Evolutionary conservation across 192 early-diverging fungal species (phyloP), one percentile per base, ranked within the genome.

Genomic region (Phlyctochytrium bullatum): DNA sequence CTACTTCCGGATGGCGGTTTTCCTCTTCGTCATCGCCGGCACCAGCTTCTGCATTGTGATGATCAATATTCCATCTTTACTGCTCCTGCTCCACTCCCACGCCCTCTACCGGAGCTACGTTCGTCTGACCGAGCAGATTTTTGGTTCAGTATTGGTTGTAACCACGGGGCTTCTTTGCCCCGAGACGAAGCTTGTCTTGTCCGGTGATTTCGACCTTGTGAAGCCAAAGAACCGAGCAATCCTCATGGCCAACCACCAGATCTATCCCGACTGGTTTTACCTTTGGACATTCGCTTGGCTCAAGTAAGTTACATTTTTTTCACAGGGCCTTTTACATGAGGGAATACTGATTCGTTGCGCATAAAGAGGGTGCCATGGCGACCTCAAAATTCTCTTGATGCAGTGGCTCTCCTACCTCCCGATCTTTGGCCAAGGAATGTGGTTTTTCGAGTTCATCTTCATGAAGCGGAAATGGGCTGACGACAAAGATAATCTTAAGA

Each of bases 401-500:
- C 76, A 87, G 36, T 86, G 85, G 53, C 83, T 98, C 57, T 89
- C 86, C 61, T 78, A 86, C 64, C 64, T 98, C 23, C 96, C 96
- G 10, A 75, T 98, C 36, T 91, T 93, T 81, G 96, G 96, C 74
- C 85, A 85, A 61, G 82, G 82, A 32, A 97, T 97, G 93, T 83
- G 78, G 52, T 89, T 96, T 60, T 91, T 97, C 65, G 92, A 95
- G 69, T 98, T 95, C 73, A 95, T 98, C 30, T 90, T 97, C 72
- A 76, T 98, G 68, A 90, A 93, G 75, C 91, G 92, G 68, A 93
- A 90, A 62, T 89, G 87, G 85, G 84, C 80, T 17, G 79, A 90
- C 62, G 93, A 95, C 79, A 81, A 86, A 61, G 73, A 74, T 20
- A 86, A 84, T 16, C 76, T 88, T 60, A 69, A 74, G 12, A 76